phyloP scores from a whole-genome alignment of 306 rosid species.

The Quercus suber region DNA sequence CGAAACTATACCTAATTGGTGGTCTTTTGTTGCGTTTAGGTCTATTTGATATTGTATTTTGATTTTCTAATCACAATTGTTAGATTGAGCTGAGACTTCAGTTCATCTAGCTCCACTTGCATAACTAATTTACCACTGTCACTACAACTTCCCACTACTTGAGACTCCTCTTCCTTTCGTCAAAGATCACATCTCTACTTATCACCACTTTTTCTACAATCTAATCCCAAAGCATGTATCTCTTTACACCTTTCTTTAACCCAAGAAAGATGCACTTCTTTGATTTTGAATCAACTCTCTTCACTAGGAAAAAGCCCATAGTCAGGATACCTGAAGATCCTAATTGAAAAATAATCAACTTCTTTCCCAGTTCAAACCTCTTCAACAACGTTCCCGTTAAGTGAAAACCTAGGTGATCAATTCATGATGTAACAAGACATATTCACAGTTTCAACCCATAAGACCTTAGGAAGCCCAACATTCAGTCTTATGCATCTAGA shows the following conservation, averaged over 20 bases:
- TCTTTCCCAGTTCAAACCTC: neutral
- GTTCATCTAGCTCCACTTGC: neutral
- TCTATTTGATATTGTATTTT: neutral
- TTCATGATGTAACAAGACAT: neutral
- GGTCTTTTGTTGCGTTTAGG: neutral
- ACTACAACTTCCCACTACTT: neutral
- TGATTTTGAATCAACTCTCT: no score
- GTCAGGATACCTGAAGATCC: no score
- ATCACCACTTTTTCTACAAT: neutral
- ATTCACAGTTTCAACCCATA: neutral
- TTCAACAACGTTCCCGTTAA: neutral
- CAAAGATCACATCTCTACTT: neutral
- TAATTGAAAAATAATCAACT: neutral
- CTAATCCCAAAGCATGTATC: neutral
- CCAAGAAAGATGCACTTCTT: neutral
- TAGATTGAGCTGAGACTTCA: neutral
- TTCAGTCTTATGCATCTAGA: neutral
- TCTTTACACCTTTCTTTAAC: neutral
- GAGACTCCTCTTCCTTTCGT: neutral
- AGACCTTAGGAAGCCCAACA: neutral
- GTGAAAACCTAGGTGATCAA: neutral
- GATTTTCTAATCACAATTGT: neutral
- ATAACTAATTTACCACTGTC: neutral
- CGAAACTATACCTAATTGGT: neutral
- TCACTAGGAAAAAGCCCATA: no score